Conservation (phyloP, 305 asterid genomes). For the Euphrasia arctica region DNA sequence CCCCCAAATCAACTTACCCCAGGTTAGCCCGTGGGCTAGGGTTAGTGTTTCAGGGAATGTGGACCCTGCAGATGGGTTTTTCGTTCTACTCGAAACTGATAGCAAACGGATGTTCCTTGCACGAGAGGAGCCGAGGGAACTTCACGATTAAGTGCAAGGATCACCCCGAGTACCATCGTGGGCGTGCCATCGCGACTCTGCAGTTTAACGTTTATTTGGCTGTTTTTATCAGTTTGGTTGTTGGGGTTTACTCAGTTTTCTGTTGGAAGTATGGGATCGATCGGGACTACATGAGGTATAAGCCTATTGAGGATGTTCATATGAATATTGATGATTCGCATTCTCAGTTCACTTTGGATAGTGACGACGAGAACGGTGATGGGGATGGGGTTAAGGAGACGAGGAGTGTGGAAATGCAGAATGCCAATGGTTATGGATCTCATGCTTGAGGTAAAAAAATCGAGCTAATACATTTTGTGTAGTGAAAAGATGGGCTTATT, state of each 20-base stretch:
- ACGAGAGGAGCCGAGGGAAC: slow-evolving; percentile 78
- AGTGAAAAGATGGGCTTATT: background rate
- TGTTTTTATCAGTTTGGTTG: slow-evolving; percentile 46
- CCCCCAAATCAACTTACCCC: slow-evolving; percentile 47
- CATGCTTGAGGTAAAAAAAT: slow-evolving; percentile 43
- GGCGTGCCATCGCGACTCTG: slow-evolving; percentile 83
- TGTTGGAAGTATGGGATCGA: slow-evolving; percentile 53
- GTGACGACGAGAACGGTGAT: slow-evolving; percentile 57
- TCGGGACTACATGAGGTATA: slow-evolving; percentile 46
- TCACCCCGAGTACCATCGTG: slow-evolving; percentile 81
- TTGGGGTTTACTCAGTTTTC: slow-evolving; percentile 46
- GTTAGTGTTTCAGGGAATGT: slow-evolving; percentile 70
- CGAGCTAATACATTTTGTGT: background rate
- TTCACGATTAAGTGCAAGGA: slow-evolving; percentile 85
- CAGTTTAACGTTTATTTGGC: slow-evolving; percentile 94
- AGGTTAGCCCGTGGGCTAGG: slow-evolving; percentile 77
- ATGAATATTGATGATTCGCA: slow-evolving; percentile 26
- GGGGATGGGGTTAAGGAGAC: slow-evolving; percentile 50
- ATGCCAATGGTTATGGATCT: slow-evolving; percentile 57
- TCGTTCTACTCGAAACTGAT: slow-evolving; percentile 73
- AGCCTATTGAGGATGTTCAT: slow-evolving; percentile 58
- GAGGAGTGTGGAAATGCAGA: slow-evolving; percentile 60
- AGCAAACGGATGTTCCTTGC: slow-evolving; percentile 67
- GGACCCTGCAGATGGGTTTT: slow-evolving; percentile 94
- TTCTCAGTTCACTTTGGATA: slow-evolving; percentile 67